Percentiles rank a stretch among this genome's conserved stretches.
Conservation (phyloP, 1,284 basidiomycete genomes). For the Moesziomyces globuligerus region DNA sequence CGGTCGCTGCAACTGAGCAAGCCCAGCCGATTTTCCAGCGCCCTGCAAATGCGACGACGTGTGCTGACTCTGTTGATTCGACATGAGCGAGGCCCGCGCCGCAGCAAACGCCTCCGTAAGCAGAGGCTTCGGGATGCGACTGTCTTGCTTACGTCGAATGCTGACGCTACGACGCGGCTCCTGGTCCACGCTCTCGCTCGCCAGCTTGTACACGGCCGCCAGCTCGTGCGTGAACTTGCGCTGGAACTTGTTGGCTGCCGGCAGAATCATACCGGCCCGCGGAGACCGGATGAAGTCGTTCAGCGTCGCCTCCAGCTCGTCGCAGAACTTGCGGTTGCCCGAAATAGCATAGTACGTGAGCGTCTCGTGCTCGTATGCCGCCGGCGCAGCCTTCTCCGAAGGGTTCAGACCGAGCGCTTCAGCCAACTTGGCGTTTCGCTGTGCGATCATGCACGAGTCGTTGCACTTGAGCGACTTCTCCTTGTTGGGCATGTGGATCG, state of each 20-base stretch:
- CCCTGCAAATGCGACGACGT: background rate
- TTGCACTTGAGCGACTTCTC: constrained; percentile 61
- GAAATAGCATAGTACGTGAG: constrained; percentile 52
- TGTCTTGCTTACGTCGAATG: constrained; percentile 57
- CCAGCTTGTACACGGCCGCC: constrained; percentile 54
- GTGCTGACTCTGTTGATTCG: constrained; percentile 25
- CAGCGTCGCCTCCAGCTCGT: constrained; percentile 56
- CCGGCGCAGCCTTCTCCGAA: constrained; percentile 41
- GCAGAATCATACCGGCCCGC: constrained; percentile 55
- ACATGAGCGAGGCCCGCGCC: constrained; percentile 30
- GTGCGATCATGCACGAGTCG: constrained; percentile 61
- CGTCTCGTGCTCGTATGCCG: constrained; percentile 42
- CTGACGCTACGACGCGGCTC: constrained; percentile 58
- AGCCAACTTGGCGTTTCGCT: constrained; percentile 64
- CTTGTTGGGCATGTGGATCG: constrained; percentile 43
- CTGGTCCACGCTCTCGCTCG: constrained; percentile 53
- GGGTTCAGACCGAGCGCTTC: constrained; percentile 63
- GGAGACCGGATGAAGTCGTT: constrained; percentile 64
- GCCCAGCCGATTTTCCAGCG: constrained; percentile 31
- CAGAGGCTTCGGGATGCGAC: constrained; percentile 54
- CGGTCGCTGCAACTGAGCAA: constrained; percentile 48
- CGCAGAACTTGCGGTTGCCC: constrained; percentile 52
- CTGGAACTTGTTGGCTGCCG: constrained; percentile 49
- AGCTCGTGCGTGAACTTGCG: constrained; percentile 61
- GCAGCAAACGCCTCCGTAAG: constrained; percentile 53